Base-by-base conservation (phyloP, 2,329 filamentous ascomycete genomes). In the Aschersonia sp. region DNA sequence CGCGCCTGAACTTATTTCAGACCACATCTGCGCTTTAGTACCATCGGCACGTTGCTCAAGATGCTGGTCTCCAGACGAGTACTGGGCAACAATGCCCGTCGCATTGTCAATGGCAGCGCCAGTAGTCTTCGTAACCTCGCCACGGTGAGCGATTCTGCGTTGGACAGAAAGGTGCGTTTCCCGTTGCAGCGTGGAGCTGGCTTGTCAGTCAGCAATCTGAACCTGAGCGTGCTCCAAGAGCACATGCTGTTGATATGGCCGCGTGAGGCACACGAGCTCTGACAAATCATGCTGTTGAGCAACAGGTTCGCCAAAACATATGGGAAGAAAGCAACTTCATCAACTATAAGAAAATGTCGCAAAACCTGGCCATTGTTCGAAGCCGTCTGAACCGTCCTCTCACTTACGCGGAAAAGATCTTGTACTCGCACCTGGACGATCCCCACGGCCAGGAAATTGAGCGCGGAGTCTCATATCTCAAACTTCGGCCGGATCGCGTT, bases 291-390 rank as follows among this genome's bases (percentile, higher is more conserved):
- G 37, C 45, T 12, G 11, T 11, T 32, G 4, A 8, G n/a, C 22
- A 44, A 47, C 48, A 79, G 76, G 76, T 98, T 68, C 84, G 84
- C 69, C 95, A 97, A 79, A 94, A 90, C 77, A 95, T 87, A 73
- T 87, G 82, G 77, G 92, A 98, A 72, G 84, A 88, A 69, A 80
- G 78, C 69, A 92, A 94, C 78, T 95, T 87, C 77, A 95, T 97
- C 77, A 95, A 95, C 79, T 98, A 98, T 69, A 88, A 87, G 79
- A 95, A 95, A 79, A 95, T 97, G 88, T 88, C 85, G 59, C 89
- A 97, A 75, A 97, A 95, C 78, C 79, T 98, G 51, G 74, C 81
- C 61, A 81, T 98, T 67, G 92, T 98, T 58, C 86, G 92, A 63
- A 68, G 74, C 60, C 83, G 92, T 62, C 79, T 98, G 56, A 94